Percentiles rank a stretch among this genome's conserved stretches.
phyloP scores from a whole-genome alignment of 306 rosid species.

The Vicia villosa region DNA sequence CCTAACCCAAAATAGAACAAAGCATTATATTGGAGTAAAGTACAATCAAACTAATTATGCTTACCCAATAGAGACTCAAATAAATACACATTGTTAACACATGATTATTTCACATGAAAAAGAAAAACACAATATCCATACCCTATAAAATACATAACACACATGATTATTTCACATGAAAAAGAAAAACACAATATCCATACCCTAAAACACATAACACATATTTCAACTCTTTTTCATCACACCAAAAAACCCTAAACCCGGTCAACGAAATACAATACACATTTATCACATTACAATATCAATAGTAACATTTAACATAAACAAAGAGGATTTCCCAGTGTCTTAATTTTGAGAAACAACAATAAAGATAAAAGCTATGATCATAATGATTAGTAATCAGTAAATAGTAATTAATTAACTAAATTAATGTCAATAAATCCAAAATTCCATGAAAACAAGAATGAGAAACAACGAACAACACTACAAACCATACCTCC shows the following conservation, averaged over 20 bases:
- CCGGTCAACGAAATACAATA: conserved; percentile 29
- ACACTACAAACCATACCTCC: conserved; percentile 48
- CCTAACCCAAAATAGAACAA: conserved; percentile 39
- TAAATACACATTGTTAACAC: no score
- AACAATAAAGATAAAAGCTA: not conserved
- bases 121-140: no score
- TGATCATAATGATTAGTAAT: conserved; percentile 5
- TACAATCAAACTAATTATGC: conserved; percentile 37
- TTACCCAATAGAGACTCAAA: no score
- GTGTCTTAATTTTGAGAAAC: not conserved
- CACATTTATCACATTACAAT: conserved; percentile 42
- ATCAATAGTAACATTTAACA: conserved; percentile 3
- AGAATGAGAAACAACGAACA: not conserved
- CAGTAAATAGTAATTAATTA: conserved; percentile 3
- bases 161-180: no score
- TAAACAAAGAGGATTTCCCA: not conserved
- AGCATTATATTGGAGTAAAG: conserved; percentile 23
- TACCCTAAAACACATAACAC: conserved; percentile 21
- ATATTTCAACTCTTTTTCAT: conserved; percentile 35
- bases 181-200: no score
- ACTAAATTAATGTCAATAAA: conserved; percentile 28
- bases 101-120: no score
- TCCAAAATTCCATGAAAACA: conserved; percentile 23
- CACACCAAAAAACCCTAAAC: conserved; percentile 39
- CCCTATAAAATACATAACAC: no score